Evolutionary conservation across 352 stramenopile genomes (phyloP), one percentile per base, ranked within the genome.

Genomic region (Thraustotheca clavata): DNA sequence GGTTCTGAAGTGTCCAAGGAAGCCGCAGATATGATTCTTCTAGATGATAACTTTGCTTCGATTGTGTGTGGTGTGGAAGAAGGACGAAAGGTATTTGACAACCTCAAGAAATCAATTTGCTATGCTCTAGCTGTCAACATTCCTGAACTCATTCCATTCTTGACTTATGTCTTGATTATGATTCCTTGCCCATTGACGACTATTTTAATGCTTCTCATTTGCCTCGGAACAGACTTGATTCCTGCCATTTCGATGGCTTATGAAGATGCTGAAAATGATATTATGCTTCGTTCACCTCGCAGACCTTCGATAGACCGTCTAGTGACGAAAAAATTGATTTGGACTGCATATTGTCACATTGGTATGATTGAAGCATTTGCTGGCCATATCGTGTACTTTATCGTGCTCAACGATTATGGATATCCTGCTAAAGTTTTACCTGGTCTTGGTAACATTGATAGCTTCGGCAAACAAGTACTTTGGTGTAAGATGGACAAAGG

Each of bases 31-130:
- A 96, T 98, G 88, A 96, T 98, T 70, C 69, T 98, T 20, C 67
- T 97, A 32, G 85, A 99, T 81, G 94, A 99, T 75, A 98, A 98
- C 79, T 99, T 99, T 74, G 89, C 90, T 5, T 98, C 91, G 9
- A 98, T 99, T 67, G 91, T 98, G 49, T 77, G 71, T 33, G 96
- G 92, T 62, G 90, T 99, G 6, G 83, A 96, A 60, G 88, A 98
- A 77, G 96, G 96, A 8, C 86, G 95, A 29, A 79, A 96, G 40
- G 96, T 98, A 60, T 98, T 98, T 68, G 86, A 94, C 72, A 98
- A 98, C 73, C 72, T 98, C 33, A 97, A 98, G 70, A 97, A 97
- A 65, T 94, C 78, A 26, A 94, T 98, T 65, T 80, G 75, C 31
- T 98, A 97, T 71, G 91, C 91, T 7, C 77, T 98, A 0, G 83